phyloP scores from a whole-genome alignment of 257 asterid species.

The Solanum ossicruentum region DNA sequence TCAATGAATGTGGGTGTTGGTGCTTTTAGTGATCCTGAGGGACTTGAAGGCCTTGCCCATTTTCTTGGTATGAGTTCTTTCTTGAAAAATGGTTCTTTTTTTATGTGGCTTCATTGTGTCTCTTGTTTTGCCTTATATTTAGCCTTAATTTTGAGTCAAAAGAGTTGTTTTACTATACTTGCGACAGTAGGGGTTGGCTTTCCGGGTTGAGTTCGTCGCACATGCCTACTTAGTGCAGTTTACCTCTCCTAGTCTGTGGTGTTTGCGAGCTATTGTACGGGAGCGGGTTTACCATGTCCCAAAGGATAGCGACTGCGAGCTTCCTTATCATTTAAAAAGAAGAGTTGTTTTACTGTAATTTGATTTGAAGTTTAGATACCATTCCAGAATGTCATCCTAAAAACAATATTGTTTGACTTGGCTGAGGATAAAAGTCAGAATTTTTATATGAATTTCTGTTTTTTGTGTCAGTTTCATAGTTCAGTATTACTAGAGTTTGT shows the following conservation, averaged over 20 bases:
- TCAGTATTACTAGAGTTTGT: not conserved
- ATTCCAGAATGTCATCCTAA: not conserved
- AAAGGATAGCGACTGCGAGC: not conserved
- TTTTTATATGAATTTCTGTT: not conserved
- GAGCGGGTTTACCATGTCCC: not conserved
- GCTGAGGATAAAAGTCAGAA: not conserved
- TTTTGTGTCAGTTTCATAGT: not conserved
- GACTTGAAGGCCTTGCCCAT: slow-evolving; percentile 98
- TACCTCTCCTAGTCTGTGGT: not conserved
- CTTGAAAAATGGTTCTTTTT: not conserved
- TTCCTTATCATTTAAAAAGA: not conserved
- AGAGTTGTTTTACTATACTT: not conserved
- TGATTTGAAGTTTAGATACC: not conserved
- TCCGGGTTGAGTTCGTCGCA: not conserved
- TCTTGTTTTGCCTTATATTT: not conserved
- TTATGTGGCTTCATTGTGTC: not conserved
- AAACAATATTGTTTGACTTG: not conserved
- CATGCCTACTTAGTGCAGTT: not conserved
- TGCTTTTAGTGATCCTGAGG: slow-evolving; percentile 84
- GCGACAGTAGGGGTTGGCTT: not conserved
- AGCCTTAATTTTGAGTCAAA: not conserved
- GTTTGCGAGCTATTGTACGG: not conserved
- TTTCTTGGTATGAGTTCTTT: slow-evolving; percentile 51
- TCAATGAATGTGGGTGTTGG: slow-evolving; percentile 96
- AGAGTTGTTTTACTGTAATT: not conserved